Base-by-base conservation (phyloP, 2,329 filamentous ascomycete genomes). In the Colletotrichum plurivorum region DNA sequence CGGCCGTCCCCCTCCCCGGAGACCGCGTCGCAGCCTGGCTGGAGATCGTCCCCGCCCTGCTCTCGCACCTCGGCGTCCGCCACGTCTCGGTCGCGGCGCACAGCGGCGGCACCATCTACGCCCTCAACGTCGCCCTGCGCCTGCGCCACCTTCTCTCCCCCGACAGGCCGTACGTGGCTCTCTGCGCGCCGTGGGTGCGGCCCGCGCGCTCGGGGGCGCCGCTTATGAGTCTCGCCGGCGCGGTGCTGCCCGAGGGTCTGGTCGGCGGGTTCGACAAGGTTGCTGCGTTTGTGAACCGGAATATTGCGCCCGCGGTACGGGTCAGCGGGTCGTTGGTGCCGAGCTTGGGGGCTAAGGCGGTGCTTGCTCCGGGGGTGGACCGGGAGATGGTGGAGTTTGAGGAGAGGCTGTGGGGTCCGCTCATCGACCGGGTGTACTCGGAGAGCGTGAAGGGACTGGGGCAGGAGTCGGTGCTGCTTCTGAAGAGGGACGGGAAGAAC, bases 131-230 rank as follows among this genome's bases (percentile, higher is more conserved):
- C 18, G n/a, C 77, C 16, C 71, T 79, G 16, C 74, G 76, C 60
- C 73, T 75, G 41, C 76, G 76, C 5, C 63, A 74, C 55, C 48
- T 79, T 36, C 73, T 78, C 25, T 59, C 73, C 45, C 76, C 76
- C 0, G 8, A 71, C 8, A 55, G 48, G 12, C 72, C 73, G 0
- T 77, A 77, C 51, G 63, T 79, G 10, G 77, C 75, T 16, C 73
- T 79, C 13, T 74, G 72, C 8, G 74, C 70, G 8, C 78, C 78
- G 1, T 80, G 78, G 77, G 75, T 79, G 27, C 70, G 74, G 5
- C 75, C 78, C 2, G 45, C 71, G 3, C 76, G 74, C 66, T 74
- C 75, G 4, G 71, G 71, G 27, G 71, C 69, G 18, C 46, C 67
- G n/a, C 20, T 66, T 7, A 71, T 78, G 64, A 51, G 66, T 25